Evolutionary conservation across 2,329 filamentous ascomycete species (phyloP).

Genomic region (Davidsoniella eucalypti): DNA sequence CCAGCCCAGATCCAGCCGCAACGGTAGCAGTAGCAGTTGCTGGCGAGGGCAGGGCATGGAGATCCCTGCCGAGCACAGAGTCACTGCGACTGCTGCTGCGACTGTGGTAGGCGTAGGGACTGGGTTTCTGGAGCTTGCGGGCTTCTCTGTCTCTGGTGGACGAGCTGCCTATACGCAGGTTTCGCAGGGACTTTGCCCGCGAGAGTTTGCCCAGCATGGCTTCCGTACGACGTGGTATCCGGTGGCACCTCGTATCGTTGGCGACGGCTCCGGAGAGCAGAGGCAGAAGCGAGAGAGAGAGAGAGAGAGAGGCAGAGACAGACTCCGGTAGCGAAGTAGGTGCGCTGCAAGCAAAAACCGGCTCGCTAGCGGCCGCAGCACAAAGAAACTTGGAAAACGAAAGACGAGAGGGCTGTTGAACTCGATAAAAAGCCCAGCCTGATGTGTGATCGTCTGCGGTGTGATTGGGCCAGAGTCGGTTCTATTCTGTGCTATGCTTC

Average conservation of each 20-base stretch:
- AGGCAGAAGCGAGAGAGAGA: neutral
- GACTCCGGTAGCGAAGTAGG: neutral
- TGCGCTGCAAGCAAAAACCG: neutral
- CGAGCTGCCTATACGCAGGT: slow-evolving; percentile 6
- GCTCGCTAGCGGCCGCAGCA: too few species aligned
- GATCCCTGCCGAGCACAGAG: neutral
- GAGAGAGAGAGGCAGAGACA: neutral
- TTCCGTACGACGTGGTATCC: neutral
- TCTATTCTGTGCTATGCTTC: too few species aligned
- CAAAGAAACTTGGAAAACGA: too few species aligned
- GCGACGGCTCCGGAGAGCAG: too few species aligned
- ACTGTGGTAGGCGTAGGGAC: neutral
- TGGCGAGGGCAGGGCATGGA: neutral
- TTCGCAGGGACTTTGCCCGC: slow-evolving; percentile 10
- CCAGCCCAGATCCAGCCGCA: neutral
- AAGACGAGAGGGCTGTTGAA: too few species aligned
- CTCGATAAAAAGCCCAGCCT: too few species aligned
- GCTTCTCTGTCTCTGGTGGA: neutral
- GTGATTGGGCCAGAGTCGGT: too few species aligned
- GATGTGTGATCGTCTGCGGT: too few species aligned
- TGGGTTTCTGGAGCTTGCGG: neutral
- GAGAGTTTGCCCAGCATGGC: slow-evolving; percentile 11
- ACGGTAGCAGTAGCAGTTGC: neutral
- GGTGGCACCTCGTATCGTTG: neutral
- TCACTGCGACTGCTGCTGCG: neutral